Evolutionary conservation across 108 stramenopile species (phyloP).

Genomic region (Cafeteria roenbergensis): DNA sequence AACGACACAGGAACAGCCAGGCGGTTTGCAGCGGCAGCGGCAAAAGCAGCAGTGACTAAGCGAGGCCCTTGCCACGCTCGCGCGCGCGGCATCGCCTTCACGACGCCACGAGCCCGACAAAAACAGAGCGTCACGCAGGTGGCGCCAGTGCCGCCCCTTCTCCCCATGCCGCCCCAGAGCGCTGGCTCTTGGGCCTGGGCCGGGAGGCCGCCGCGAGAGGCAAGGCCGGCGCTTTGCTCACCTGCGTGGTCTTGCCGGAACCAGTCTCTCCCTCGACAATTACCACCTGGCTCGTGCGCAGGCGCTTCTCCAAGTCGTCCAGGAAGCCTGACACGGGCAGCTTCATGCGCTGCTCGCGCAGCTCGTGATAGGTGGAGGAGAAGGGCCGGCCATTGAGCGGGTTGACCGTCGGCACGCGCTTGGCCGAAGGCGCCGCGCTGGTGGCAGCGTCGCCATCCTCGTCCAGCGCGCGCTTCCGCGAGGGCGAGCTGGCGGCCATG

Average conservation of each 20-base stretch:
- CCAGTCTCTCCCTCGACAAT: constrained; percentile 97
- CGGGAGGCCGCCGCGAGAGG: too few relatives aligned
- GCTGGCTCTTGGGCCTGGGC: too few relatives aligned
- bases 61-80: too few relatives aligned
- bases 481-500: too few relatives aligned
- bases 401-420: constrained; percentile 37
- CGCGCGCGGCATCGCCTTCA: too few relatives aligned
- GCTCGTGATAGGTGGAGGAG: constrained; percentile 46
- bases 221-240: too few relatives aligned
- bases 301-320: constrained; percentile 65
- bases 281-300: constrained; percentile 71
- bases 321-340: constrained; percentile 91
- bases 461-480: too few relatives aligned
- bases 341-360: constrained; percentile 59
- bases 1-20: constrained; percentile 11
- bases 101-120: not conserved
- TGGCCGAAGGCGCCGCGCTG: too few relatives aligned
- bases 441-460: too few relatives aligned
- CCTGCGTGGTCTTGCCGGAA: constrained; percentile 71
- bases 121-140: not conserved
- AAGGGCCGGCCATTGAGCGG: constrained; percentile 68
- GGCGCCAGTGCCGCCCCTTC: too few relatives aligned
- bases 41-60: not conserved
- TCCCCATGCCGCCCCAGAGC: too few relatives aligned
- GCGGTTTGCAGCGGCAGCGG: not conserved